Conservation (phyloP, 192 early-diverging fungal species). For the Neocallimastix lanati region DNA sequence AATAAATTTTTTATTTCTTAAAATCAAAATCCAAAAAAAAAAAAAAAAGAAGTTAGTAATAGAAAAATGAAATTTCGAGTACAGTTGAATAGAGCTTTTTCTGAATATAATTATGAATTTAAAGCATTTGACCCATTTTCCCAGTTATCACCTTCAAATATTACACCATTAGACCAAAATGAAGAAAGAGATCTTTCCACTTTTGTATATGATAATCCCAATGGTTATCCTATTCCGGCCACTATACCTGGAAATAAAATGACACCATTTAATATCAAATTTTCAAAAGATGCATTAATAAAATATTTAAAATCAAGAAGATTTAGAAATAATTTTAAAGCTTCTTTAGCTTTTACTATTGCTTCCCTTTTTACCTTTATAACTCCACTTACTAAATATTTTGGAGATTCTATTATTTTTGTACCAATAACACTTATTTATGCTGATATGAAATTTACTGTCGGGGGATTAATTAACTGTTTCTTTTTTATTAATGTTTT, state of each 20-base stretch:
- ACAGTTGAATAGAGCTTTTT: neutral
- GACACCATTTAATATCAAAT: neutral
- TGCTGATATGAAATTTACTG: neutral
- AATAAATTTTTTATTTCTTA: no score
- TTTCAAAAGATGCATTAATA: neutral
- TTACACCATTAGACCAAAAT: neutral
- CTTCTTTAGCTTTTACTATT: neutral
- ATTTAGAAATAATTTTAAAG: neutral
- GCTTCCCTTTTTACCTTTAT: neutral
- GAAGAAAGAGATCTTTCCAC: neutral
- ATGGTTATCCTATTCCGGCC: neutral
- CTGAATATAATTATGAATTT: neutral
- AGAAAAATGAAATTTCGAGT: neutral
- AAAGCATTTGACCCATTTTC: neutral
- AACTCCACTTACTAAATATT: neutral
- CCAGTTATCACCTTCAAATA: neutral
- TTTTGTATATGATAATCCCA: neutral
- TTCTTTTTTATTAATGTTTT: neutral
- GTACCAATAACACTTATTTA: neutral
- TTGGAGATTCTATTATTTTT: neutral
- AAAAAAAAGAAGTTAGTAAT: no score
- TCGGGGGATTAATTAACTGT: neutral
- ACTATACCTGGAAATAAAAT: neutral
- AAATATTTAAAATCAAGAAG: neutral
- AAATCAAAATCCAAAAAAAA: no score